Base-by-base conservation (phyloP, 1,139 yeast genomes). In the Geotrichum macrosporum region DNA sequence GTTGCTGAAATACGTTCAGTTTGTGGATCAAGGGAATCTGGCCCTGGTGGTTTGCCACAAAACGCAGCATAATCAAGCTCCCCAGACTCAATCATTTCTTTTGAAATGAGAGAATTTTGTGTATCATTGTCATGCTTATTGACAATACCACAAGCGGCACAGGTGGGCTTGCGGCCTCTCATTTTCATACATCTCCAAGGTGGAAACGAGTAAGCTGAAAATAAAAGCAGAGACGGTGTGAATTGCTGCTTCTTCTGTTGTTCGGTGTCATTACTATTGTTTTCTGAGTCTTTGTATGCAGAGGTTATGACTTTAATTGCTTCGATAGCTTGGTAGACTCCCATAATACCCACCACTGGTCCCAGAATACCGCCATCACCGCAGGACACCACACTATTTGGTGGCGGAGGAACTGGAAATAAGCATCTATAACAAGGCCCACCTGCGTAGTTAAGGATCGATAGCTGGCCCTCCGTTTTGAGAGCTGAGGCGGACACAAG, bases 351-450 rank as follows among this genome's bases (percentile, higher is more conserved):
- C 41, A 94, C 94, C 5, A 92, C 94, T 0, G 98, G 96, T 0
- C 98, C 98, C 19, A 94, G 66, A 1, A 94, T 95, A 3, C 99
- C 99, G 2, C 95, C 95, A 64, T 88, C 97, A 8, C 87, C 78
- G 59, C 99, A 94, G 0, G 95, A 77, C 0, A 89, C 76, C 0
- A 89, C 88, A 1, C 86, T 73, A 47, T 78, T 80, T 1, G 95
- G 84, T 0, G 94, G 81, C 0, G 99, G 96, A 0, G 98, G 96
- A 10, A 69, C 70, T 0, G 98, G 97, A 57, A 85, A 87, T 64
- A 89, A 80, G 61, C 99, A 94, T 53, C 99, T 71, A 61, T 94
- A 94, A 63, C 99, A 94, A 0, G 98, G 98, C 0, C 96, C 96
- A 3, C 55, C 53, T 31, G 72, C 69, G 59, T 73, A 87, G 63